Base-by-base conservation (phyloP, 345 rosid species). In the Mercurialis annua region DNA sequence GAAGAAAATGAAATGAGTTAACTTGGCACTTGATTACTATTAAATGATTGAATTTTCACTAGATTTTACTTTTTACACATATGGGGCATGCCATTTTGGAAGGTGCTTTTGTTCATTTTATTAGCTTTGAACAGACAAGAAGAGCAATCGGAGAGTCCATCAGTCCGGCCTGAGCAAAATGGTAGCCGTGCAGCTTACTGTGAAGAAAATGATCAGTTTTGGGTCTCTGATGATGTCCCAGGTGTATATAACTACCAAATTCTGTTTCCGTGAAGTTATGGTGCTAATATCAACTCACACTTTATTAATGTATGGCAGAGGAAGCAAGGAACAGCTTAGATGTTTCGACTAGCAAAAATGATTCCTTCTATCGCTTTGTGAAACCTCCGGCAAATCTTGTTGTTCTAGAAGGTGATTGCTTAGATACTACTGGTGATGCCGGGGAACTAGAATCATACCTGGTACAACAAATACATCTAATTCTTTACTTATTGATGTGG, bases 361-460 rank as follows among this genome's bases (percentile, higher is more conserved):
- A 77, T 71, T 71, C 74, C 58, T 73, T 82, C 40, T 78, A 84
- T 78, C 81, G 82, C 70, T 87, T 88, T 71, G 88, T 90, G 66
- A 95, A 86, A 80, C 90, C 98, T 58, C 99, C 99, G 3, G 90
- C 96, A 67, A 92, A 92, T 80, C 83, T 95, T 71, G 87, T 92
- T 65, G 99, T 95, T 60, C 85, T 92, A 68, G 96, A 95, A 85
- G 97, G 96, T 44, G 99, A 90, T 67, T 92, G 96, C 79, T 79
- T 89, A 54, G 96, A 92, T 76, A 70, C 84, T 78, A 59, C 78
- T 67, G 92, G 92, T 60, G 90, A 88, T 62, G 88, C 81, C 47
- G 89, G 90, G 46, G 98, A 91, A 73, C 59, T 94, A 73, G 99
- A 91, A 73, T 89, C 96, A 11, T 94, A 89, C 80, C 93, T 94